Evolutionary conservation across 2,329 filamentous ascomycete species (phyloP), one percentile per base, ranked within the genome.

Genomic region (Ilyonectria mors-panacis): DNA sequence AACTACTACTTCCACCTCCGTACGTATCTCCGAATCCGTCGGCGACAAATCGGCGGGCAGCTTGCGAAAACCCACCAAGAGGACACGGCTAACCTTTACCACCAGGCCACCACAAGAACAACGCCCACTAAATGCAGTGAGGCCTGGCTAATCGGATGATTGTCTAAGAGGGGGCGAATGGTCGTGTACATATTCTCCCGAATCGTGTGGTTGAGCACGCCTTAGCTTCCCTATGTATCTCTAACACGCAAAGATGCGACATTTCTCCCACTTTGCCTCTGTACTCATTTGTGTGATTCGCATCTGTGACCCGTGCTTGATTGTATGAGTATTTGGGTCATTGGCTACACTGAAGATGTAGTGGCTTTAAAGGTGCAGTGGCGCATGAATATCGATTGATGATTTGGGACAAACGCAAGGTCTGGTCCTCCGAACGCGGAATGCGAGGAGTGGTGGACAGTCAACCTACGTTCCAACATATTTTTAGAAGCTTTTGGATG

Each of bases 1-100:
- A 95, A 97, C 87, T 99, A 99, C 92, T 98, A 99, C 90, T 98
- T 97, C 93, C 97, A 99, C 86, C 89, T 99, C 80, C 94, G 96
- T 99, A 91, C 85, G 94, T 91, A 62, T 63, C 21, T 35, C 50
- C 42, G 44, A 60, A 39, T 33, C 26, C 28, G 13, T 35, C 45
- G 42, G 37, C 42, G 35, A 35, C 54, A 19, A 26, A 45, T 19
- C 21, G 48, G 48, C 39, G 28, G 42, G 17, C 37, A 58, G 19
- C 30, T 61, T 26, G 26, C 47, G 47, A 33, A 30, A 28, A 30
- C 26, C 26, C 9, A 28, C 48, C 26, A 51, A 9, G 6, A 21
- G 30, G n/a, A 35, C n/a, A 21, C 30, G 4, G 59, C 73, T 77
- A 67, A 77, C 57, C 37, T n/a, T 26, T 9, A 45, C 59, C 61